Evolutionary conservation across 495 filamentous ascomycete genomes (phyloP), one percentile per base, ranked within the genome.

Genomic region (Aspergillus leporis): DNA sequence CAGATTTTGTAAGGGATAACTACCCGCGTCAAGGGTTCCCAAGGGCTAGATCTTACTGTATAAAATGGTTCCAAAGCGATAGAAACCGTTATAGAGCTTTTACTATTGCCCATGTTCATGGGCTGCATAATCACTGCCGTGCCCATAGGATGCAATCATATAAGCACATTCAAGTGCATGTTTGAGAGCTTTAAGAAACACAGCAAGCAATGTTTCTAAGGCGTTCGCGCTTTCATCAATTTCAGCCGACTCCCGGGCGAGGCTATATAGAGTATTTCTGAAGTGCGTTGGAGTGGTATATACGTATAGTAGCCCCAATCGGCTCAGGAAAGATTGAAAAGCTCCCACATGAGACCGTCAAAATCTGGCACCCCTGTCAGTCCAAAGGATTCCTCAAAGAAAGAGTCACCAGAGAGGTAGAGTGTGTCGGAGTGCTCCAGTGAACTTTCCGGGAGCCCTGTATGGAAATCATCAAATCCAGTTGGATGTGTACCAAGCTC

Each of bases 281-380:
- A 28, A 28, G 3, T 28, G 25, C 25, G n/a, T 28, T 28, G 25
- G 25, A 28, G 25, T 28, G 25, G 6, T 28, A 28, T 36, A 10
- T 14, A 36, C 9, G 34, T 8, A 36, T 36, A 6, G 8, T 36
- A 14, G 10, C 13, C 34, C 2, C 34, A 19, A 45, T n/a, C 18
- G 41, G 19, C 6, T 45, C 22, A 46, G 40, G 46, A 56, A 50
- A 8, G 49, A 48, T 72, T 66, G 53, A 74, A 74, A 6, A 74
- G 48, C 40, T 73, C 70, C 60, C 67, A 68, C 62, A 77, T 70
- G 13, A 75, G 60, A 21, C 67, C 68, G 51, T 74, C 74, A 56
- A 75, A 70, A 53, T 77, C 72, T 18, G 70, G 68, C 23, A 64
- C 61, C 0, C 69, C 72, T 28, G 56, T 53, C 50, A 68, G 61